These are phyloP conservation scores for Hylodesmum podocarpum DNA, from an alignment of 306 rosid species.

Conservation along the genomic window DNA sequence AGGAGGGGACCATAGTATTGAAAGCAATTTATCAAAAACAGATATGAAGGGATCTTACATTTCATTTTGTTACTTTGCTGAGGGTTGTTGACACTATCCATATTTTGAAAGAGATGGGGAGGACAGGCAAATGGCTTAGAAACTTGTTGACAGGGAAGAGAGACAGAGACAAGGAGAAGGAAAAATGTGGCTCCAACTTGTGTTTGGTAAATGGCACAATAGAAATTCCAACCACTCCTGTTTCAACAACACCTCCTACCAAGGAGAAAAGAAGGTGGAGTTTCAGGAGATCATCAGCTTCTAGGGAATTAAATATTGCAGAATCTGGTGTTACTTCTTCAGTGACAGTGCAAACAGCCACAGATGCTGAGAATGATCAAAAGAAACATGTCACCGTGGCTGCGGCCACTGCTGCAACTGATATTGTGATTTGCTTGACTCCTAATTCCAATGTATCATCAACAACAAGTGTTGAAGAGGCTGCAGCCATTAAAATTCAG, in stretches of 20 bases:
- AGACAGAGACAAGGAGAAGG: constrained; percentile 55
- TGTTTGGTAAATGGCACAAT: constrained; percentile 29
- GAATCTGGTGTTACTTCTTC: constrained; percentile 38
- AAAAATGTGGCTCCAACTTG: constrained; percentile 26
- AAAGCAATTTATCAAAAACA: constrained; percentile 39
- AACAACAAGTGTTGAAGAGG: constrained; percentile 44
- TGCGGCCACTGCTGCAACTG: constrained; percentile 53
- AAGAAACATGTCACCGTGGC: constrained; percentile 58
- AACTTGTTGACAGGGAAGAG: constrained; percentile 76
- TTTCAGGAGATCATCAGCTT: constrained; percentile 76
- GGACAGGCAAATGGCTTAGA: constrained; percentile 80
- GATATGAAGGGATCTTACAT: constrained; percentile 38
- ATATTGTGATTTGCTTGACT: constrained; percentile 45
- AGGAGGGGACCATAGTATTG: constrained; percentile 44
- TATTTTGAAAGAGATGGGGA: constrained; percentile 65
- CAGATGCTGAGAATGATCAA: constrained; percentile 53
- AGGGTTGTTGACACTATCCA: constrained; percentile 28
- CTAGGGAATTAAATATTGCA: constrained; percentile 45
- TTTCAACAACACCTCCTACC: constrained; percentile 39
- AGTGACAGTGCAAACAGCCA: constrained; percentile 29
- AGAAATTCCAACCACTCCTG: constrained; percentile 59
- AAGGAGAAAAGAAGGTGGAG: constrained; percentile 94
- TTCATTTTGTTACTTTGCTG: constrained; percentile 44
- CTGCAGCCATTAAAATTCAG: constrained; percentile 76
- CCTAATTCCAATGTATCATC: constrained; percentile 36